Evolutionary conservation across 495 filamentous ascomycete genomes (phyloP).

Genomic region (Penicillium taxi): DNA sequence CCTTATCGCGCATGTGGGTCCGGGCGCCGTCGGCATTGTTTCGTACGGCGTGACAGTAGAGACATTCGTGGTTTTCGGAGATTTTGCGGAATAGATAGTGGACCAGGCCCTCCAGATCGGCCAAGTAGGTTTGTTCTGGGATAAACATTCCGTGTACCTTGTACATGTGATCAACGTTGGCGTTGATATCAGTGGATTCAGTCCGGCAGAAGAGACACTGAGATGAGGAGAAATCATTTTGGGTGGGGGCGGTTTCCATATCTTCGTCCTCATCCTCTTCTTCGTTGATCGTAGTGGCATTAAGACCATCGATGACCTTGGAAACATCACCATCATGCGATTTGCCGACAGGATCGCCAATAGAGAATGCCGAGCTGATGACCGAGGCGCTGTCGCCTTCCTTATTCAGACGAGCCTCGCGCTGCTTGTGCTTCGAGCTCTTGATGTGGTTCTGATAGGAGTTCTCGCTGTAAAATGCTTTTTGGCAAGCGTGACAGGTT

Average conservation of each 20-base stretch:
- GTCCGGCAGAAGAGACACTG: conserved; percentile 89
- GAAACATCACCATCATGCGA: conserved; percentile 59
- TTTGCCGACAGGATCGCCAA: conserved; percentile 67
- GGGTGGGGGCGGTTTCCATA: conserved; percentile 22
- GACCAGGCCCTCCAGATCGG: conserved; percentile 73
- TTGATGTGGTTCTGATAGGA: conserved; percentile 88
- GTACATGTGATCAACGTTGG: conserved; percentile 83
- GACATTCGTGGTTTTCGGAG: conserved; percentile 65
- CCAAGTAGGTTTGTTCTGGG: conserved; percentile 74
- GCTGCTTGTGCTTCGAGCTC: conserved; percentile 82
- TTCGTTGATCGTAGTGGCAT: conserved; percentile 63
- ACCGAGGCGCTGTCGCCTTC: conserved; percentile 62
- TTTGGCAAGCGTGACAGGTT: conserved; percentile 72
- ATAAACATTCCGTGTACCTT: conserved; percentile 94
- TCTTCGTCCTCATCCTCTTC: conserved; percentile 41
- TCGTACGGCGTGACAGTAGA: conserved; percentile 75
- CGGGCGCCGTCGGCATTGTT: conserved; percentile 67
- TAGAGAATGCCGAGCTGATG: conserved; percentile 82
- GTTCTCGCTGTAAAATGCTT: conserved; percentile 92
- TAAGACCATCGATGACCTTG: conserved; percentile 70
- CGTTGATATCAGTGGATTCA: conserved; percentile 57
- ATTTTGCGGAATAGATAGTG: conserved; percentile 69
- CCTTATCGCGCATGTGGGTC: conserved; percentile 94
- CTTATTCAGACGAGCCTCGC: conserved; percentile 43
- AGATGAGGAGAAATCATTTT: conserved; percentile 40